Percentiles rank a stretch among this genome's conserved stretches.
Evolutionary conservation across 2,329 filamentous ascomycete species (phyloP).

Genomic region (Microdochium trichocladiopsis): DNA sequence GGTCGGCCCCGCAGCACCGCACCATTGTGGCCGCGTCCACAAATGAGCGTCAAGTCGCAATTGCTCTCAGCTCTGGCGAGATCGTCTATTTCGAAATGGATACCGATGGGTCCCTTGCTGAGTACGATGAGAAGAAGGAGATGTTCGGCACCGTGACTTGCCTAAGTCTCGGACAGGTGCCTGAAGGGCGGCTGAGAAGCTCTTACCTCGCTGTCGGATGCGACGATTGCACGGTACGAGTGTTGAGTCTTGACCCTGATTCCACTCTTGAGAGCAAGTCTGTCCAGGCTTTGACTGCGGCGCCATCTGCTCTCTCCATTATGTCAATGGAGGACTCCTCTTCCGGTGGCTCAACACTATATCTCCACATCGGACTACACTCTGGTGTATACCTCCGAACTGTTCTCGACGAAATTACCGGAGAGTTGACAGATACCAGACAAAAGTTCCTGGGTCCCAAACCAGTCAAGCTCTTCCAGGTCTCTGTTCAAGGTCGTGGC

Average conservation of each 20-base stretch:
- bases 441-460: conserved; percentile 92
- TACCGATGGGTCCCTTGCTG: conserved; percentile 78
- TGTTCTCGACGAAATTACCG: conserved; percentile 89
- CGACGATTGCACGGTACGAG: conserved; percentile 91
- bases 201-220: conserved; percentile 94
- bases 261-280: conserved; percentile 89
- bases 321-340: conserved; percentile 95
- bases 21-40: conserved; percentile 93
- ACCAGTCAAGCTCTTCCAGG: conserved; percentile 81
- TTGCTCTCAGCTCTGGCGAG: conserved; percentile 91
- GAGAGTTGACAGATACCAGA: conserved; percentile 88
- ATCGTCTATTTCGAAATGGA: conserved; percentile 99
- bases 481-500: conserved; percentile 78
- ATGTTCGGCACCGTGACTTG: conserved; percentile 95
- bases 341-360: conserved; percentile 79
- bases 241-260: conserved; percentile 84
- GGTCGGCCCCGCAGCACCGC: conserved; percentile 86
- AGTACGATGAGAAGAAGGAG: conserved; percentile 91
- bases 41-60: conserved; percentile 87
- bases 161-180: conserved; percentile 87
- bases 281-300: conserved; percentile 85
- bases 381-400: conserved; percentile 95
- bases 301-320: conserved; percentile 81
- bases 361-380: conserved; percentile 91
- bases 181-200: conserved; percentile 80